These are phyloP conservation scores for Pseudoturritis turrita DNA, from an alignment of 345 rosid genomes.

Conservation along the genomic window DNA sequence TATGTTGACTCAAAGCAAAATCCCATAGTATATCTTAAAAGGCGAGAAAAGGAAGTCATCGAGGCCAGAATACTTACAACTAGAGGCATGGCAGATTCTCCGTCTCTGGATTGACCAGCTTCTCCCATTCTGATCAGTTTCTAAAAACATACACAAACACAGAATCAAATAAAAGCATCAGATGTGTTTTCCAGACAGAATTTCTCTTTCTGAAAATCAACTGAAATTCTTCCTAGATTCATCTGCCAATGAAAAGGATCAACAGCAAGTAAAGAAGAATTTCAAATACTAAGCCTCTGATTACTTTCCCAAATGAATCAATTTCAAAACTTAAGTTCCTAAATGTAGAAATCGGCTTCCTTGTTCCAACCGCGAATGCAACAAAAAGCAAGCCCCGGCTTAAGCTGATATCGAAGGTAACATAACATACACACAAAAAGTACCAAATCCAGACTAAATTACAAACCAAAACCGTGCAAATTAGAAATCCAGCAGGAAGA, in stretches of 20 bases:
- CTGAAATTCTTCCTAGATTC: neutral
- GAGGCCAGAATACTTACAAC: constrained; percentile 31
- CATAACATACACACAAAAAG: neutral
- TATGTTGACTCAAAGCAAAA: neutral
- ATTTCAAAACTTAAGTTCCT: neutral
- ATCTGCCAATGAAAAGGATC: too few species aligned
- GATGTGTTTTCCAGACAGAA: neutral
- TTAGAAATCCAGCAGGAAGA: constrained; percentile 10
- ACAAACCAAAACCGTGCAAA: neutral
- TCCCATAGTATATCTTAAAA: neutral
- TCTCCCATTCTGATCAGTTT: constrained; percentile 38
- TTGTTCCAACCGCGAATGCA: neutral
- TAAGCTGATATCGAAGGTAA: neutral
- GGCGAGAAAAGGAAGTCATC: neutral
- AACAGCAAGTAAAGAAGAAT: neutral
- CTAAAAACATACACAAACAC: constrained; percentile 21
- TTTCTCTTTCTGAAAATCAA: neutral
- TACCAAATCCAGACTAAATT: neutral
- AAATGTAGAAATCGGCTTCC: constrained; percentile 3
- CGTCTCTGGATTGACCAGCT: constrained; percentile 35
- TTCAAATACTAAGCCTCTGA: neutral
- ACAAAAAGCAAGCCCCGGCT: neutral
- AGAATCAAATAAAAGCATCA: neutral
- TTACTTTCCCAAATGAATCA: neutral
- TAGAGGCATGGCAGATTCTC: constrained; percentile 29